These are phyloP conservation scores for Hypoxylon sp. DNA, from an alignment of 2,329 filamentous ascomycete genomes.

Conservation along the genomic window DNA sequence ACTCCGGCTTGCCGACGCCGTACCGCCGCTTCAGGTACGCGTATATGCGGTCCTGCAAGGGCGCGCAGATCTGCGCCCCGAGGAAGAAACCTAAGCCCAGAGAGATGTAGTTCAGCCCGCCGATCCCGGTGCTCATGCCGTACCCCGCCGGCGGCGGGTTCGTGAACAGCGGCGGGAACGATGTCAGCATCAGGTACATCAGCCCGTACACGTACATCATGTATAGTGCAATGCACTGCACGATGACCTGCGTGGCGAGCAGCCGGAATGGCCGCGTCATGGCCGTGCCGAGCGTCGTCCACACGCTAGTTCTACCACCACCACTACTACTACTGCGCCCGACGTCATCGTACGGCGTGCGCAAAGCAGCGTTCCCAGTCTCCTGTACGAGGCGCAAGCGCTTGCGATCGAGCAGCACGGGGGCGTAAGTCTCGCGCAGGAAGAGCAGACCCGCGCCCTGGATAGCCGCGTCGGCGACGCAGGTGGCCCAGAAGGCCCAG, in stretches of 20 bases:
- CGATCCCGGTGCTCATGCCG: constrained; percentile 53
- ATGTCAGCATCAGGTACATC: constrained; percentile 65
- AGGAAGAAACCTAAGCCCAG: constrained; percentile 57
- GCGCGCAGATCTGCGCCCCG: constrained; percentile 60
- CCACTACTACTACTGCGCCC: constrained; percentile 28
- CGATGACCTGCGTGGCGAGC: constrained; percentile 66
- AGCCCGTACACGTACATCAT: constrained; percentile 70
- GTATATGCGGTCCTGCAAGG: constrained; percentile 63
- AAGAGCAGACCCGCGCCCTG: constrained; percentile 72
- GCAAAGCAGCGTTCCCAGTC: constrained; percentile 66
- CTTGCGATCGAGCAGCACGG: constrained; percentile 72
- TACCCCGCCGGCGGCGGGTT: constrained; percentile 50
- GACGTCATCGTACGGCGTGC: constrained; percentile 68
- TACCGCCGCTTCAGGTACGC: constrained; percentile 60
- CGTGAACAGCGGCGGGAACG: constrained; percentile 64
- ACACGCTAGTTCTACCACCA: constrained; percentile 44
- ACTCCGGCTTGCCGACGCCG: constrained; percentile 59
- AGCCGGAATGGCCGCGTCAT: constrained; percentile 67
- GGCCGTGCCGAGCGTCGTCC: constrained; percentile 56
- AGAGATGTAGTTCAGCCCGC: constrained; percentile 58
- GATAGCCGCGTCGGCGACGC: constrained; percentile 73
- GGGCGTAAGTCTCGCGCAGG: constrained; percentile 76
- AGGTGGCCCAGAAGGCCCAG: constrained; percentile 80
- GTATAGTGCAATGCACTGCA: constrained; percentile 66
- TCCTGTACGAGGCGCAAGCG: constrained; percentile 69